Evolutionary conservation across 129 eudicot species (phyloP).

Genomic region (Saposhnikovia divaricata): DNA sequence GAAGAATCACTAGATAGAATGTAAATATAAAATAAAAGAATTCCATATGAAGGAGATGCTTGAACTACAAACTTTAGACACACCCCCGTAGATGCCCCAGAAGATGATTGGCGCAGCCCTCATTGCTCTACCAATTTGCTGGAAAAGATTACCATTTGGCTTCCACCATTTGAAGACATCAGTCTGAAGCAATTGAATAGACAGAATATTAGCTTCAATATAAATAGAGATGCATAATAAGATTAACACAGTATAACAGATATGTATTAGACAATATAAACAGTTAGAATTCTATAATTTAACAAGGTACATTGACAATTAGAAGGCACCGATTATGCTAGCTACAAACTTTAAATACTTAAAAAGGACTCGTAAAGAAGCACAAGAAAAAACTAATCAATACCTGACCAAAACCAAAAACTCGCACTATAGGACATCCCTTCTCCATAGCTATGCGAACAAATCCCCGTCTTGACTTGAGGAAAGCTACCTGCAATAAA

Average conservation of each 20-base stretch:
- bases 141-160: constrained; percentile 56
- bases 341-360: neutral
- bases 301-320: neutral
- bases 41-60: neutral
- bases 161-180: constrained; percentile 92
- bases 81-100: constrained; percentile 97
- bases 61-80: constrained; percentile 11
- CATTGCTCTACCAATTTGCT: constrained; percentile 61
- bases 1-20: neutral
- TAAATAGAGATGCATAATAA: neutral
- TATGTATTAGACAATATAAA: neutral
- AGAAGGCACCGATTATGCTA: too few species aligned
- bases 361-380: neutral
- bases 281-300: neutral
- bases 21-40: neutral
- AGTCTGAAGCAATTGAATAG: constrained; percentile 38
- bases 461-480: constrained; percentile 69
- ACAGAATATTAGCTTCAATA: neutral
- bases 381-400: neutral
- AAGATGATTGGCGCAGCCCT: constrained; percentile 71
- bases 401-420: constrained; percentile 97
- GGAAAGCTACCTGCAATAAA: constrained; percentile 50
- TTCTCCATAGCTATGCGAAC: constrained; percentile 75
- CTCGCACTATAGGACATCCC: constrained; percentile 79
- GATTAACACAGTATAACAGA: neutral